These are phyloP conservation scores for Aphanomyces stellatus DNA, from an alignment of 352 stramenopile species.

Conservation along the genomic window DNA sequence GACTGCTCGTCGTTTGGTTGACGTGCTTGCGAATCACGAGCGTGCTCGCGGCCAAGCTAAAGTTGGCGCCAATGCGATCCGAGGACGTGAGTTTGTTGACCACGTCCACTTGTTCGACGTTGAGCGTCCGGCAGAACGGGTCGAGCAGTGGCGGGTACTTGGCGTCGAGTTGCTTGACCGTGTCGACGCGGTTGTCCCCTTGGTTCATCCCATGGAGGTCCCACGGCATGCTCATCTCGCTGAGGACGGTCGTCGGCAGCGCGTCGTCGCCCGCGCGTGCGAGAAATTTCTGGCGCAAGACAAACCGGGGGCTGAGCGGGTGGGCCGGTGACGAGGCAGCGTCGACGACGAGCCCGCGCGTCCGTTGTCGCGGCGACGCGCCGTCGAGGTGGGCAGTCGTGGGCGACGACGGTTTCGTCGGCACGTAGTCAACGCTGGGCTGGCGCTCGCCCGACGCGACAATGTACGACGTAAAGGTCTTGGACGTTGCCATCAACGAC, in stretches of 20 bases:
- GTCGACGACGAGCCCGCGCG: too few species aligned
- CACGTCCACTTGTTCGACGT: slow-evolving; percentile 60
- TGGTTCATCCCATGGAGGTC: background rate
- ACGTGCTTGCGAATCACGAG: slow-evolving; percentile 36
- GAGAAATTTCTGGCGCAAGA: background rate
- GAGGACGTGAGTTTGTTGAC: slow-evolving; percentile 43
- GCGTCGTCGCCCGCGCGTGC: background rate
- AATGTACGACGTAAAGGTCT: slow-evolving; percentile 7
- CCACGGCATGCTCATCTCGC: background rate
- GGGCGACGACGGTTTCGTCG: background rate
- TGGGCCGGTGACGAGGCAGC: background rate
- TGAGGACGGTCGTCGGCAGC: background rate
- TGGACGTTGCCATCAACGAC: background rate
- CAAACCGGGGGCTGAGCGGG: background rate
- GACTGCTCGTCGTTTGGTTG: too few species aligned
- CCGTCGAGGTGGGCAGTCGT: background rate
- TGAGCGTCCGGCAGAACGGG: slow-evolving; percentile 49
- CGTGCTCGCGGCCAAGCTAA: slow-evolving; percentile 32
- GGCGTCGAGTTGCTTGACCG: slow-evolving; percentile 12
- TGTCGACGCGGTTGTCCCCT: background rate
- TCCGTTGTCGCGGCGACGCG: too few species aligned
- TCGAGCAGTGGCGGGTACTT: slow-evolving; percentile 46
- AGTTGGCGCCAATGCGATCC: slow-evolving; percentile 71
- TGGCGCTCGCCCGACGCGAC: background rate
- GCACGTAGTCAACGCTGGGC: background rate